Conservation (phyloP, 1,284 basidiomycete species). For the Neolentinus lepideus region DNA sequence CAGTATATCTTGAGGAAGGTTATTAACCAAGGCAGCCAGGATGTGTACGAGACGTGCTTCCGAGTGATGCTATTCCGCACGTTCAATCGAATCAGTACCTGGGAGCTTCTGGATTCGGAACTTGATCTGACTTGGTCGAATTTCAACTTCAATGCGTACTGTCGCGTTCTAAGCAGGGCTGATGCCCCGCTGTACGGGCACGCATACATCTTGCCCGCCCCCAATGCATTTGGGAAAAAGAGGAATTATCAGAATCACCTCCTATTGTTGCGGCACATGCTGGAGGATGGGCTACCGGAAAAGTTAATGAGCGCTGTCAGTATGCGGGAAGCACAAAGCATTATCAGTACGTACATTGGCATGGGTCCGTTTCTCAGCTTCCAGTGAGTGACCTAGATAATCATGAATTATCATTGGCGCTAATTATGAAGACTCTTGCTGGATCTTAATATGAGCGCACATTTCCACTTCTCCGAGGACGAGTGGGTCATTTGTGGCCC, state of each 20-base stretch:
- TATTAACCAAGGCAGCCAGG: conserved; percentile 26
- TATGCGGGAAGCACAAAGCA: conserved; percentile 29
- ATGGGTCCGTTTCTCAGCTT: conserved; percentile 33
- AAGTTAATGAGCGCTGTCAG: conserved; percentile 22
- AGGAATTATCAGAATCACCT: conserved; percentile 26
- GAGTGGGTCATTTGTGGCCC: conserved; percentile 35
- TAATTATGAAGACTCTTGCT: conserved; percentile 25
- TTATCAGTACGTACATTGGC: conserved; percentile 26
- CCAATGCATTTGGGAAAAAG: conserved; percentile 22
- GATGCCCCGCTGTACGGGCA: conserved; percentile 24
- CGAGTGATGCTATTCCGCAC: conserved; percentile 34
- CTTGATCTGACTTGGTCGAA: conserved; percentile 25
- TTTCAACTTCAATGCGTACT: conserved; percentile 27
- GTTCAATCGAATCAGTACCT: conserved; percentile 35
- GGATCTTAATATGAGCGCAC: conserved; percentile 34
- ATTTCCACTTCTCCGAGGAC: conserved; percentile 30
- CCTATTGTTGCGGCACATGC: conserved; percentile 29
- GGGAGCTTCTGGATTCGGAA: conserved; percentile 26
- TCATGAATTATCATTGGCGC: not conserved
- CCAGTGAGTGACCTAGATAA: conserved; percentile 24
- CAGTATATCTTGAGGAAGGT: conserved; percentile 34
- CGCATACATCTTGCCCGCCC: conserved; percentile 34
- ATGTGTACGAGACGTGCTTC: conserved; percentile 31
- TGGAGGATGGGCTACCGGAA: conserved; percentile 26
- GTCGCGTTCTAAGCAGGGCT: conserved; percentile 20